Evolutionary conservation across 2,329 filamentous ascomycete species (phyloP).

Genomic region (Raffaelea ambrosiae): DNA sequence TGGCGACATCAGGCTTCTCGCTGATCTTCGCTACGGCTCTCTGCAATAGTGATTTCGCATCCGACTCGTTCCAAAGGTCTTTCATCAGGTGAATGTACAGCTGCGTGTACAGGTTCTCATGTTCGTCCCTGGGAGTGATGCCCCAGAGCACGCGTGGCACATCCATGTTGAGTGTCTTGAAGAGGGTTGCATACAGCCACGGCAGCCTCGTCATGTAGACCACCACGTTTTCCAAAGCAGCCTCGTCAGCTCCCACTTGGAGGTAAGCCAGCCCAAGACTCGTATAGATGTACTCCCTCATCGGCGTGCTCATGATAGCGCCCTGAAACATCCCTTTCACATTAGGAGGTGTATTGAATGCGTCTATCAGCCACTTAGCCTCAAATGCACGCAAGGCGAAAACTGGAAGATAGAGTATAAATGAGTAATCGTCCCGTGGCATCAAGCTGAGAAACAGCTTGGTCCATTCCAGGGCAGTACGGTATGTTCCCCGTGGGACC

Average conservation of each 20-base stretch:
- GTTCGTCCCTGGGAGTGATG: constrained; percentile 53
- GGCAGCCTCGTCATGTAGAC: constrained; percentile 66
- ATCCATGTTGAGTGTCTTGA: constrained; percentile 71
- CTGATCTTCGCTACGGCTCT: constrained; percentile 33
- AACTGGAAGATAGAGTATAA: constrained; percentile 73
- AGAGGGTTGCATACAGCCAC: constrained; percentile 76
- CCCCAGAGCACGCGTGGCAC: constrained; percentile 80
- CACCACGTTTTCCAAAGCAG: constrained; percentile 55
- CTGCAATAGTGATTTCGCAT: constrained; percentile 59
- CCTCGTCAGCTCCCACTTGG: constrained; percentile 59
- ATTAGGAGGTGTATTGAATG: background rate
- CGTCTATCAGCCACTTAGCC: constrained; percentile 64
- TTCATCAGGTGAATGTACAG: constrained; percentile 71
- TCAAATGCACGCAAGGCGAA: constrained; percentile 76
- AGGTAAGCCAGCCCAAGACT: constrained; percentile 61
- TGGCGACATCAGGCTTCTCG: constrained; percentile 20
- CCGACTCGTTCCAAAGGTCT: constrained; percentile 77
- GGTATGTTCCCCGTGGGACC: constrained; percentile 83
- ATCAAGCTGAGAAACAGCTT: constrained; percentile 74
- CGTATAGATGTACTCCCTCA: constrained; percentile 32
- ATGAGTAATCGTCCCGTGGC: constrained; percentile 71
- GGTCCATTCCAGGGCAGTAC: constrained; percentile 89
- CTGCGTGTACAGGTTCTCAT: constrained; percentile 62
- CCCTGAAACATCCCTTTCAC: background rate
- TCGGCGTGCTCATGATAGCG: no score